A percentile compares a stretch with the other conserved stretches of the same genome.
phyloP scores from a whole-genome alignment of 345 rosid genomes.

The Sapria himalayana region DNA sequence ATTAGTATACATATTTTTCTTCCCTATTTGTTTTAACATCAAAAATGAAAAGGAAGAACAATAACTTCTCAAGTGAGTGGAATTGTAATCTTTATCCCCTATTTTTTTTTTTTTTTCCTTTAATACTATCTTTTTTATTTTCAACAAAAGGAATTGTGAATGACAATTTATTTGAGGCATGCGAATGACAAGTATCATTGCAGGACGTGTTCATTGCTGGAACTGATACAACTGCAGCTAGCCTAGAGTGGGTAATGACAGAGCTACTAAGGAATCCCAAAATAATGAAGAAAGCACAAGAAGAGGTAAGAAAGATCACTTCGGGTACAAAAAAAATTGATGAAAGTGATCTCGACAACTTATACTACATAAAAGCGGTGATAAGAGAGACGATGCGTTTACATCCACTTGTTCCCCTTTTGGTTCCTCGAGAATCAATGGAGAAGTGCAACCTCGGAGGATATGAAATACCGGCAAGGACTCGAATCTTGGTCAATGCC shows the following conservation, averaged over 20 bases:
- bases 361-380: conserved; percentile 14
- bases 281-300: conserved; percentile 13
- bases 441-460: conserved; percentile 13
- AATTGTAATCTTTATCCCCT: too few relatives aligned
- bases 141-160: too few relatives aligned
- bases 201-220: conserved; percentile 29
- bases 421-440: conserved; percentile 20
- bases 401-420: conserved; percentile 19
- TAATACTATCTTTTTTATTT: too few relatives aligned
- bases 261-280: conserved; percentile 18
- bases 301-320: conserved; percentile 12
- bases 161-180: too few relatives aligned
- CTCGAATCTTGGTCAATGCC: conserved; percentile 14
- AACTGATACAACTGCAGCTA: conserved; percentile 16
- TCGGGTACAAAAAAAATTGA: conserved; percentile 1
- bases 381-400: conserved; percentile 17
- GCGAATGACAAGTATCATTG: background rate
- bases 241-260: conserved; percentile 20
- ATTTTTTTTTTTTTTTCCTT: too few relatives aligned
- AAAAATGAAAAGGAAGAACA: too few relatives aligned
- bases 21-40: too few relatives aligned
- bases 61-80: too few relatives aligned
- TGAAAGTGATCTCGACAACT: conserved; percentile 9
- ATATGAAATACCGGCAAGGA: conserved; percentile 18
- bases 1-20: too few relatives aligned